phyloP scores from a whole-genome alignment of 2,329 filamentous ascomycete genomes.

The Fusarium brachygibbosum region DNA sequence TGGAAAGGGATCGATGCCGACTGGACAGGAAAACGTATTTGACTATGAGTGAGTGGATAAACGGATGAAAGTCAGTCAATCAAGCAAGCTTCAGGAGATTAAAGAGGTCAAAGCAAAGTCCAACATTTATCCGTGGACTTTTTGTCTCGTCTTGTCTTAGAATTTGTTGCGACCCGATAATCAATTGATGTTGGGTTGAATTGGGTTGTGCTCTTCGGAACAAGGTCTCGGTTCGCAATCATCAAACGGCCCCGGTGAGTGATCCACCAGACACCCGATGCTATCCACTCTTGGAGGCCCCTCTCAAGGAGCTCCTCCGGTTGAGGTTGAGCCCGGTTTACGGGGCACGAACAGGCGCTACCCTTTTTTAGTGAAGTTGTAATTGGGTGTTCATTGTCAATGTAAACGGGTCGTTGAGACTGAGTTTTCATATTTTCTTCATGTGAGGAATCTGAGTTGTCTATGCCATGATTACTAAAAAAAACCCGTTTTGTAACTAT shows the following conservation, averaged over 20 bases:
- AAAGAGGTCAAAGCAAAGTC: slow-evolving; percentile 21
- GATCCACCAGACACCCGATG: slow-evolving; percentile 33
- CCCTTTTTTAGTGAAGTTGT: slow-evolving; percentile 19
- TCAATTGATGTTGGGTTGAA: slow-evolving; percentile 6
- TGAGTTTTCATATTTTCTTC: slow-evolving; percentile 15
- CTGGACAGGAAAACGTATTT: slow-evolving; percentile 19
- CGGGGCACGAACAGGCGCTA: slow-evolving; percentile 25
- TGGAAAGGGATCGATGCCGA: slow-evolving; percentile 18
- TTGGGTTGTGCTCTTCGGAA: slow-evolving; percentile 32
- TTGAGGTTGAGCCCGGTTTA: slow-evolving; percentile 17
- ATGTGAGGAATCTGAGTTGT: slow-evolving; percentile 10
- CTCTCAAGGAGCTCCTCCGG: slow-evolving; percentile 33
- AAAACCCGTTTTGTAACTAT: background rate
- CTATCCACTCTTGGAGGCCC: slow-evolving; percentile 35
- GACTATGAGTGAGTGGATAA: slow-evolving; percentile 6
- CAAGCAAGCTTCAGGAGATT: slow-evolving; percentile 24
- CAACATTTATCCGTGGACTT: background rate
- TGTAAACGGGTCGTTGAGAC: slow-evolving; percentile 1
- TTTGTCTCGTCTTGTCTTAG: slow-evolving; percentile 1
- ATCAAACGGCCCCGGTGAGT: slow-evolving; percentile 32
- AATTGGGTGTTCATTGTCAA: slow-evolving; percentile 19
- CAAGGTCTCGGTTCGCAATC: slow-evolving; percentile 38
- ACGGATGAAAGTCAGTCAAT: slow-evolving; percentile 1
- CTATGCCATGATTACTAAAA: background rate
- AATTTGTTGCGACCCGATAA: slow-evolving; percentile 17